These are phyloP conservation scores for Aristolochia californica DNA, from an alignment of 164 flowering plant species.

Conservation along the genomic window DNA sequence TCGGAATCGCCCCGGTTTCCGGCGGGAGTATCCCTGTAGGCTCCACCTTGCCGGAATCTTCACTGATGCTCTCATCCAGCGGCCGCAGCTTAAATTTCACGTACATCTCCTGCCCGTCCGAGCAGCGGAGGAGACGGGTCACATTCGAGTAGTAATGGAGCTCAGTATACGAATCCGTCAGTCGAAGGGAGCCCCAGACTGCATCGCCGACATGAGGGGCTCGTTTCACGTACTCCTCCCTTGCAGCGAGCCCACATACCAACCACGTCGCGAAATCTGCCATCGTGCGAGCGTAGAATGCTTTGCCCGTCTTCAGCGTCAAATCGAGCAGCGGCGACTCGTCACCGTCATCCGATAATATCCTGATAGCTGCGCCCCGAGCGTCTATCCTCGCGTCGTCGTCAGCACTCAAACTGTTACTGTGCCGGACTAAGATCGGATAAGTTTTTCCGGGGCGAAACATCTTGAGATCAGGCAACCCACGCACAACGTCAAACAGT, in stretches of 20 bases:
- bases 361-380: constrained; percentile 60
- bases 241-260: constrained; percentile 60
- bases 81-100: constrained; percentile 63
- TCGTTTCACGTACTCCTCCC: constrained; percentile 56
- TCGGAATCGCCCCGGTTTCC: constrained; percentile 74
- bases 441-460: constrained; percentile 45
- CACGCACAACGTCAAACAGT: constrained; percentile 42
- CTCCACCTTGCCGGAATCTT: constrained; percentile 59
- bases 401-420: constrained; percentile 70
- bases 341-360: constrained; percentile 20
- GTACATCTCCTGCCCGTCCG: constrained; percentile 53
- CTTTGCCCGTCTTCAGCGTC: constrained; percentile 70
- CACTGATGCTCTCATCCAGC: constrained; percentile 33
- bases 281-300: constrained; percentile 64
- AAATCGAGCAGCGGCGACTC: constrained; percentile 41
- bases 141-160: constrained; percentile 67
- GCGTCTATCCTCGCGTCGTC: constrained; percentile 84
- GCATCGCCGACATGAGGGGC: constrained; percentile 64
- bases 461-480: constrained; percentile 48
- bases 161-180: constrained; percentile 39
- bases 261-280: constrained; percentile 71
- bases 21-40: constrained; percentile 67
- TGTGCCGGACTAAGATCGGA: constrained; percentile 50
- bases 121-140: constrained; percentile 45
- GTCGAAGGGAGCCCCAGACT: constrained; percentile 59